Conservation (phyloP, 495 filamentous ascomycete species). For the Hypoxylon fragiforme region DNA sequence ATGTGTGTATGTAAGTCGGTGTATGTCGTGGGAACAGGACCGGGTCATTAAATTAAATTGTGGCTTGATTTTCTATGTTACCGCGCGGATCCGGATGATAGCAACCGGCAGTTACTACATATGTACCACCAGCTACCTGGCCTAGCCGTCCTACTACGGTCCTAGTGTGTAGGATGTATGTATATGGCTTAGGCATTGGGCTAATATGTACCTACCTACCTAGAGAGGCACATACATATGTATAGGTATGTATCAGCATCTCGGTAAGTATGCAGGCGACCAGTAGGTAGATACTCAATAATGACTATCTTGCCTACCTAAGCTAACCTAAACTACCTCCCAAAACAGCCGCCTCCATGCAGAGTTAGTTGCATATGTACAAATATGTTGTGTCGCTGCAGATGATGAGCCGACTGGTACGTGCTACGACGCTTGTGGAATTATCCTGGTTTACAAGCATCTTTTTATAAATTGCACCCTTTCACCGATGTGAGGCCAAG, state of each 20-base stretch:
- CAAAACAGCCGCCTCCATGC: neutral
- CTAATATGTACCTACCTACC: neutral
- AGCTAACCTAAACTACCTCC: neutral
- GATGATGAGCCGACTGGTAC: too few relatives aligned
- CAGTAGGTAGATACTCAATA: slow-evolving; percentile 15
- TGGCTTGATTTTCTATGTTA: slow-evolving; percentile 20
- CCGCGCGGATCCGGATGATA: slow-evolving; percentile 17
- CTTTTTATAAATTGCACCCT: neutral
- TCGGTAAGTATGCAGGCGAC: neutral
- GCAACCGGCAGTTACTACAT: slow-evolving; percentile 2
- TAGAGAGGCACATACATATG: neutral
- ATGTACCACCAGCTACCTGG: too few relatives aligned
- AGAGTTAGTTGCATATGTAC: slow-evolving; percentile 23
- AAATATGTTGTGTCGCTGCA: neutral
- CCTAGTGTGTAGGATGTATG: too few relatives aligned
- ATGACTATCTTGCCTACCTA: slow-evolving; percentile 10
- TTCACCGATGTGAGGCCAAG: neutral
- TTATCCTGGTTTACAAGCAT: too few relatives aligned
- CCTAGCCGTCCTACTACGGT: too few relatives aligned
- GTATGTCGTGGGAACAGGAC: slow-evolving; percentile 24
- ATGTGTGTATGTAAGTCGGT: slow-evolving; percentile 10
- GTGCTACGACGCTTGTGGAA: too few relatives aligned
- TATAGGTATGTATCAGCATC: neutral
- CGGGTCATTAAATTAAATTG: slow-evolving; percentile 10
- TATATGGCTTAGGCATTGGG: too few relatives aligned